Evolutionary conservation across 1,284 basidiomycete species (phyloP).

Genomic region (Melampsora americana): DNA sequence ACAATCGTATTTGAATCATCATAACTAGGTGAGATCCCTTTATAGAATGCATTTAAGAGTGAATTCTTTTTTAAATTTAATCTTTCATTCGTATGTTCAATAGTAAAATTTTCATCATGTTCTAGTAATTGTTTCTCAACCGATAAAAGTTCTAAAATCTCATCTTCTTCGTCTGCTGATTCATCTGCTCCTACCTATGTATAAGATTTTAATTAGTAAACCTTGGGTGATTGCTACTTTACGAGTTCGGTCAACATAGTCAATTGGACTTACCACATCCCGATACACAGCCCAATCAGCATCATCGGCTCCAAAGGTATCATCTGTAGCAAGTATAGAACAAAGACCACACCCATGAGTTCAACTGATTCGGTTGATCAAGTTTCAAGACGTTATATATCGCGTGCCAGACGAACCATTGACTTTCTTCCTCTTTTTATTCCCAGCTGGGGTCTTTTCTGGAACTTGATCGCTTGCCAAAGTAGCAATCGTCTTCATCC

Average conservation of each 20-base stretch:
- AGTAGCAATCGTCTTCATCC: slow-evolving; percentile 95
- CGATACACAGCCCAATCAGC: slow-evolving; percentile 98
- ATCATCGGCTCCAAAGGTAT: slow-evolving; percentile 90
- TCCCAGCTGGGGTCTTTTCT: slow-evolving; percentile 63
- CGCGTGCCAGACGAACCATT: slow-evolving; percentile 61
- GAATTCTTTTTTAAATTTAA: slow-evolving; percentile 72
- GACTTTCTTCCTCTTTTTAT: slow-evolving; percentile 59
- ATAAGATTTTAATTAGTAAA: background rate
- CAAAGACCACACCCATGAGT: background rate
- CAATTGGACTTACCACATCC: slow-evolving; percentile 71
- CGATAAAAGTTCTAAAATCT: slow-evolving; percentile 67
- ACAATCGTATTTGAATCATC: slow-evolving; percentile 60
- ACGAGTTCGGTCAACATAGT: slow-evolving; percentile 6
- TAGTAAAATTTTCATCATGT: slow-evolving; percentile 77
- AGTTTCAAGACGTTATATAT: background rate
- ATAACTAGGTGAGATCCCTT: slow-evolving; percentile 63
- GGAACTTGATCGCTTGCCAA: slow-evolving; percentile 64
- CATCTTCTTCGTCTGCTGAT: slow-evolving; percentile 96
- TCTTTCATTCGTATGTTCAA: slow-evolving; percentile 76
- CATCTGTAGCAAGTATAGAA: slow-evolving; percentile 61
- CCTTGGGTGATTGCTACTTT: slow-evolving; percentile 54
- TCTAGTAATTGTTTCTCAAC: slow-evolving; percentile 79
- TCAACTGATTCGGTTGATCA: background rate
- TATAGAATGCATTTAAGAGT: slow-evolving; percentile 74
- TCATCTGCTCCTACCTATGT: slow-evolving; percentile 66